phyloP scores from a whole-genome alignment of 495 filamentous ascomycete genomes.

The Penicillium maclennaniae region DNA sequence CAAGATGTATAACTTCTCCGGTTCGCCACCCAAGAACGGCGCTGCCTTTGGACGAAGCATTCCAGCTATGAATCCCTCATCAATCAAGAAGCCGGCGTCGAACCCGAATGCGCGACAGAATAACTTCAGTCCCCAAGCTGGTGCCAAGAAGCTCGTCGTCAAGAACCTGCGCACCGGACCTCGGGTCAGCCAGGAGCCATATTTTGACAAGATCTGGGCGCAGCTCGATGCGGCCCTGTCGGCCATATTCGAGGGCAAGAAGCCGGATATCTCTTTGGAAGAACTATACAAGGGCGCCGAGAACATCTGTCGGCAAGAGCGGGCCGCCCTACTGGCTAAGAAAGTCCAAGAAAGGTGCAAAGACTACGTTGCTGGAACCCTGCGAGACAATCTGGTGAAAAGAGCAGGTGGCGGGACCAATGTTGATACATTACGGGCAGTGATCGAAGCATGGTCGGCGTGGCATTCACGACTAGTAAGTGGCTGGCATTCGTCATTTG shows the following conservation, averaged over 20 bases:
- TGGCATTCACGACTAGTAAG: slow-evolving; percentile 77
- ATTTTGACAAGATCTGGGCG: slow-evolving; percentile 66
- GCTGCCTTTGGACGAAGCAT: slow-evolving; percentile 26
- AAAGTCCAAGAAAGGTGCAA: slow-evolving; percentile 61
- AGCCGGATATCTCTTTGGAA: slow-evolving; percentile 67
- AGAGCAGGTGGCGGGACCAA: slow-evolving; percentile 49
- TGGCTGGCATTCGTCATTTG: not conserved
- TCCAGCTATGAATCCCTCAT: slow-evolving; percentile 13
- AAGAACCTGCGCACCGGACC: slow-evolving; percentile 72
- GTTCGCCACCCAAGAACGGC: slow-evolving; percentile 29
- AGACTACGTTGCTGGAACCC: slow-evolving; percentile 52
- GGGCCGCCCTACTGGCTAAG: slow-evolving; percentile 59
- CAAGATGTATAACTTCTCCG: slow-evolving; percentile 50
- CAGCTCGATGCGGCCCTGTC: slow-evolving; percentile 69
- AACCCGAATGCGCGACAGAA: slow-evolving; percentile 28
- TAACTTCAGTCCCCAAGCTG: slow-evolving; percentile 45
- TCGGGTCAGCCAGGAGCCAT: slow-evolving; percentile 58
- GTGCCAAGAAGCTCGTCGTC: slow-evolving; percentile 78
- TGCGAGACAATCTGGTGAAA: slow-evolving; percentile 52
- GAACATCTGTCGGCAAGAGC: slow-evolving; percentile 76
- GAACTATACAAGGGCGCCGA: slow-evolving; percentile 86
- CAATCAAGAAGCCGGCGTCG: slow-evolving; percentile 24
- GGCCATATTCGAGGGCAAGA: slow-evolving; percentile 62
- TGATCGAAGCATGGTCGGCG: slow-evolving; percentile 66
- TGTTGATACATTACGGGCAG: slow-evolving; percentile 58